Conservation (phyloP, 2,329 filamentous ascomycete species). For the Cytospora mali region DNA sequence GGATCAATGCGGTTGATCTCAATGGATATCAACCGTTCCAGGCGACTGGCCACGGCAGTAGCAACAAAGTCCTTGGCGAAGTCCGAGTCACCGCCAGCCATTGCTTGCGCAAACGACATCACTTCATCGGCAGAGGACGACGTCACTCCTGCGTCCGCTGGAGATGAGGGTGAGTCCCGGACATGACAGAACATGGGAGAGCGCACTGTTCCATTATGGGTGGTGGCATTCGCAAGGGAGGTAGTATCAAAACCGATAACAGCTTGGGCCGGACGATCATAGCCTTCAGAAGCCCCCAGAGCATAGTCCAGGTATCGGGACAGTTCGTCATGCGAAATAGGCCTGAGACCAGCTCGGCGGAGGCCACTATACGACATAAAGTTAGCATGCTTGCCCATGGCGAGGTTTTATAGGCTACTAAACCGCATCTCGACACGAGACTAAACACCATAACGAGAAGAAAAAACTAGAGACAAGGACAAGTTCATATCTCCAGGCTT, state of each 20-base stretch:
- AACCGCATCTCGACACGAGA: too few relatives aligned
- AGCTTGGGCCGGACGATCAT: neutral
- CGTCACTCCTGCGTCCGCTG: too few relatives aligned
- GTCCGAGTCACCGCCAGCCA: neutral
- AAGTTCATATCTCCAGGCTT: too few relatives aligned
- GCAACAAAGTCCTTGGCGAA: neutral
- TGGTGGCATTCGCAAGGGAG: neutral
- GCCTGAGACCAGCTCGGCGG: neutral
- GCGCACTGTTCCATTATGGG: neutral
- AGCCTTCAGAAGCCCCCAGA: neutral
- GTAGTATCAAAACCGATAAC: neutral
- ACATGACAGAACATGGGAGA: slow-evolving; percentile 11
- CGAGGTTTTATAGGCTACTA: too few relatives aligned
- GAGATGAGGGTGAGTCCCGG: neutral
- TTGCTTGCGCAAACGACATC: neutral
- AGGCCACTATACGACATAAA: neutral
- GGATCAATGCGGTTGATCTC: slow-evolving; percentile 17
- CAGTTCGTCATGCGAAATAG: slow-evolving; percentile 1
- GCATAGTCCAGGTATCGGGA: neutral
- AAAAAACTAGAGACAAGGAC: too few relatives aligned
- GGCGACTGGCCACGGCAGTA: neutral
- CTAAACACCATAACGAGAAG: too few relatives aligned
- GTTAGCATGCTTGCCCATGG: too few relatives aligned
- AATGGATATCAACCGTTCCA: slow-evolving; percentile 22
- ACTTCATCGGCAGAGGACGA: neutral